A percentile compares a stretch with the other conserved stretches of the same genome.
Conservation (phyloP, 106 monocot genomes). For the Gastrodia elata region DNA sequence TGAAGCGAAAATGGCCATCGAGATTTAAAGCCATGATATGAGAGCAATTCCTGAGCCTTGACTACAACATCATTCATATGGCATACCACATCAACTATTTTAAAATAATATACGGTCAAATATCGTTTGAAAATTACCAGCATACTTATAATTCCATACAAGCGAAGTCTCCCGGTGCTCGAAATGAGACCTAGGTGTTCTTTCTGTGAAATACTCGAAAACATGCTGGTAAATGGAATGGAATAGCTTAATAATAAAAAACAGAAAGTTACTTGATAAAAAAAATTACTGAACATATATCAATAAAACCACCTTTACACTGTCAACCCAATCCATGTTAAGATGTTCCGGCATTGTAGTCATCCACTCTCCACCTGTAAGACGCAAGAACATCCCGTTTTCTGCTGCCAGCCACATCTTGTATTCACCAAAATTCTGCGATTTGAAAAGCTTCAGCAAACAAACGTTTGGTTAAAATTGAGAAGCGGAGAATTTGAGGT, state of each 20-base stretch:
- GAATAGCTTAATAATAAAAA: neutral
- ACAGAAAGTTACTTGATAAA: neutral
- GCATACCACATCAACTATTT: too few species aligned
- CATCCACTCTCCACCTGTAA: slow-evolving; percentile 94
- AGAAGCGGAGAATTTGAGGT: neutral
- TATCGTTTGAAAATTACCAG: slow-evolving; percentile 37
- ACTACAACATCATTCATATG: too few species aligned
- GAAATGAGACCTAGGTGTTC: slow-evolving; percentile 97
- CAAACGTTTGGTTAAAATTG: neutral
- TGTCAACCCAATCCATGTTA: slow-evolving; percentile 99
- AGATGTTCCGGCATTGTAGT: slow-evolving; percentile 99
- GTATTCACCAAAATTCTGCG: slow-evolving; percentile 91
- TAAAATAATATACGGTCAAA: too few species aligned
- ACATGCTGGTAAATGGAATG: slow-evolving; percentile 60
- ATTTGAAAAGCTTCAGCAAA: slow-evolving; percentile 2
- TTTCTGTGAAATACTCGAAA: slow-evolving; percentile 96
- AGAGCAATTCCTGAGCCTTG: too few species aligned
- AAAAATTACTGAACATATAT: neutral
- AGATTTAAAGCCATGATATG: too few species aligned
- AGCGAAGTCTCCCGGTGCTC: slow-evolving; percentile 97
- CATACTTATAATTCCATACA: slow-evolving; percentile 98
- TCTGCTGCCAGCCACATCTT: slow-evolving; percentile 98
- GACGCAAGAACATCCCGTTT: slow-evolving; percentile 95
- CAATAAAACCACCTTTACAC: slow-evolving; percentile 65
- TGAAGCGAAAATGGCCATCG: too few species aligned